phyloP scores from a whole-genome alignment of 805 yeast species.

The Zygoascus ofunaensis region DNA sequence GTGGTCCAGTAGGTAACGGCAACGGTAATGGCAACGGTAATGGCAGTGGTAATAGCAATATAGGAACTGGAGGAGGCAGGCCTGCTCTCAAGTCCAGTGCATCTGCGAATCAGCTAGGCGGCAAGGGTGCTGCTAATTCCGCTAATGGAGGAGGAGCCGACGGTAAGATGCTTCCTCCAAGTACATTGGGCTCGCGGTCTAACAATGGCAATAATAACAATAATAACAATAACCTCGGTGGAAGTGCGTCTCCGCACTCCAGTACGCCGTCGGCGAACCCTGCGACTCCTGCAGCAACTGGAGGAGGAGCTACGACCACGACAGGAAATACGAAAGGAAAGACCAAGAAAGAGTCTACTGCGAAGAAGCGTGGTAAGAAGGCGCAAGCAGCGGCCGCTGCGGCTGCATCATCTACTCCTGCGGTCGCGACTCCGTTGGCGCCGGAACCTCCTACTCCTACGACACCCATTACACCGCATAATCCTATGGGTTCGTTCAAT shows the following conservation, averaged over 20 bases:
- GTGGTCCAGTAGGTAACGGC: conserved; percentile 19
- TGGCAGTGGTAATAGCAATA: too few species aligned
- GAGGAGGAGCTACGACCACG: conserved; percentile 5
- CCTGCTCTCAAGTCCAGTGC: background rate
- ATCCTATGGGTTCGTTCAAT: conserved; percentile 16
- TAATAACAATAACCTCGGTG: too few species aligned
- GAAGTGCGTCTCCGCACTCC: conserved; percentile 5
- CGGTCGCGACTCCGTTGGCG: conserved; percentile 18
- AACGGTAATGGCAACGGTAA: too few species aligned
- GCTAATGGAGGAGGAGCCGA: background rate
- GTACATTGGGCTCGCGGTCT: background rate
- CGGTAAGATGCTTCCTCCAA: conserved; percentile 3
- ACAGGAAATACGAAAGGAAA: conserved; percentile 17
- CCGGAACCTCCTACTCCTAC: conserved; percentile 38
- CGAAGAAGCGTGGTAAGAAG: conserved; percentile 19
- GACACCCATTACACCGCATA: conserved; percentile 34
- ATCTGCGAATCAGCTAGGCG: background rate
- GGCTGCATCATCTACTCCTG: too few species aligned
- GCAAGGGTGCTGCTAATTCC: background rate
- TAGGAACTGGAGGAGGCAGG: too few species aligned
- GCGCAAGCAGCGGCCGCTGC: conserved; percentile 17
- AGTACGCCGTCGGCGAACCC: conserved; percentile 6
- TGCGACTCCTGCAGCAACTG: conserved; percentile 8
- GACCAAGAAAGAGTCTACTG: conserved; percentile 17
- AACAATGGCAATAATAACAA: too few species aligned